Evolutionary conservation across 2,329 filamentous ascomycete species (phyloP), one percentile per base, ranked within the genome.

Genomic region (Calonectria fujianensis): DNA sequence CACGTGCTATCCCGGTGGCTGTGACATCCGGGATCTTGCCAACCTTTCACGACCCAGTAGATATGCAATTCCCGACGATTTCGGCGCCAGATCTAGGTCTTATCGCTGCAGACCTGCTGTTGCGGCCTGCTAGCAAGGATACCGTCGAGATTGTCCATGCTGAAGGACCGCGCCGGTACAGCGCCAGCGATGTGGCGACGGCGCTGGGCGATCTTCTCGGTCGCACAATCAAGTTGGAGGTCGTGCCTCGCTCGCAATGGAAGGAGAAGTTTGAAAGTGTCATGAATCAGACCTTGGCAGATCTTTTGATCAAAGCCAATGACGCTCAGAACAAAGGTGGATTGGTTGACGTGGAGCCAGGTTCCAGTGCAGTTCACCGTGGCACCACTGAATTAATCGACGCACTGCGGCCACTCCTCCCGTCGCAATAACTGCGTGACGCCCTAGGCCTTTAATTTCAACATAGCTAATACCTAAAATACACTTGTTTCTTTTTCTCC

Each of bases 271-370:
- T 65, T 50, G 41, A 50, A 41, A 14, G 13, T 10, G 61, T 4
- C 8, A 65, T 65, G 61, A 65, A 41, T 8, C 27, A 29, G n/a
- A 65, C 61, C 24, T 9, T 65, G 27, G 61, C 61, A 2, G 61
- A 65, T 4, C 61, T 65, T 5, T 18, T 65, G 1, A 65, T 65
- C 18, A 65, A 65, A 48, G 61, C 61, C 9, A 65, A 65, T 29
- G 61, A 65, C 27, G 61, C 61, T 7, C 61, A 65, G 16, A 65
- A 65, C 29, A 48, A 65, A 9, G 61, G 61, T 6, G 61, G 41
- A 18, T 35, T 65, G 29, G 61, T 65, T 32, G 41, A 65, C 10
- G 29, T 50, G 13, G 61, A 65, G 11, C 61, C 61, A 9, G 11
- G 31, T 50, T 65, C 41, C 11, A n/a, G 39, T 5, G 18, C n/a